Conservation (phyloP, 106 monocot genomes). For the Dendrobium nobile region DNA sequence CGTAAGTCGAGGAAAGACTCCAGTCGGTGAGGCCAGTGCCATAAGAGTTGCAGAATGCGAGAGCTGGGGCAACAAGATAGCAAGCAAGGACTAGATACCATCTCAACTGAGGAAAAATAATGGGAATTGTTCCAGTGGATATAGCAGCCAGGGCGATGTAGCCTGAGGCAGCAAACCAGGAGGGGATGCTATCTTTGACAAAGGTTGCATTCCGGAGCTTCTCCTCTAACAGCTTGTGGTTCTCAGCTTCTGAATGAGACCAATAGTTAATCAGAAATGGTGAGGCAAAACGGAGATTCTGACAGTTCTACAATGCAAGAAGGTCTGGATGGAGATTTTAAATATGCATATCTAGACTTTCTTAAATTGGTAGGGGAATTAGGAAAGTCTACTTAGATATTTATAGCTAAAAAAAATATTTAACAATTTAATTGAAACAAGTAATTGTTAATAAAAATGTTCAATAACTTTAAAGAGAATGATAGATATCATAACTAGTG, state of each 20-base stretch:
- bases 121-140: conserved; percentile 61
- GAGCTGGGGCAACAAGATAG: conserved; percentile 65
- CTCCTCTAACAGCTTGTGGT: conserved; percentile 36
- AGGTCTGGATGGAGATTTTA: neutral
- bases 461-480: neutral
- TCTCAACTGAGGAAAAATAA: conserved; percentile 69
- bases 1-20: conserved; percentile 74
- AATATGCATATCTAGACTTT: neutral
- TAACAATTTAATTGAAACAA: neutral
- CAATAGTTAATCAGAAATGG: neutral
- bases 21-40: conserved; percentile 84
- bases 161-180: conserved; percentile 62
- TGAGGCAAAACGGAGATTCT: neutral
- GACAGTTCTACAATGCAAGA: neutral
- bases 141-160: conserved; percentile 65
- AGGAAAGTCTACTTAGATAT: neutral
- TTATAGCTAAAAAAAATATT: neutral
- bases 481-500: neutral
- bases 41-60: conserved; percentile 92
- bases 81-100: conserved; percentile 65
- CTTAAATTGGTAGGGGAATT: neutral
- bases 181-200: conserved; percentile 57
- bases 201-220: conserved; percentile 40
- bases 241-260: conserved; percentile 21
- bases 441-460: neutral